Evolutionary conservation across 805 yeast species (phyloP).

Genomic region (Saitoella complicata): DNA sequence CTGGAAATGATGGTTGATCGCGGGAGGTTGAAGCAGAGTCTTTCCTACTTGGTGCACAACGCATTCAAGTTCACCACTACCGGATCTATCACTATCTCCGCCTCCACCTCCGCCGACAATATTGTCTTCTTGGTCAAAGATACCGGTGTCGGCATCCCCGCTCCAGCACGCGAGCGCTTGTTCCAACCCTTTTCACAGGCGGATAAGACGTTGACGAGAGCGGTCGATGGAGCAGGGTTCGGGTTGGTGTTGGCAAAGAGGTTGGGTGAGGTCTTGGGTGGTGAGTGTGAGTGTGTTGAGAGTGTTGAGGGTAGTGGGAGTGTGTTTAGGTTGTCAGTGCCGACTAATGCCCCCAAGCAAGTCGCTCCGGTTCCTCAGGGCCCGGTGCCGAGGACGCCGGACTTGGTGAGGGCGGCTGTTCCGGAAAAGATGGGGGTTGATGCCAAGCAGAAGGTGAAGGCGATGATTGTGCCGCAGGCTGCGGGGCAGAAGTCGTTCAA

Average conservation of each 20-base stretch:
- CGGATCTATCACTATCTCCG: constrained; percentile 47
- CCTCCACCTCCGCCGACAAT: not conserved
- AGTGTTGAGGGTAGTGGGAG: too few relatives aligned
- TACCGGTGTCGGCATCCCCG: constrained; percentile 76
- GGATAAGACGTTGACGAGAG: constrained; percentile 82
- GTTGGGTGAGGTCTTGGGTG: constrained; percentile 73
- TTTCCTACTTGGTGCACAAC: constrained; percentile 58
- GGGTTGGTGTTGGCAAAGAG: constrained; percentile 80
- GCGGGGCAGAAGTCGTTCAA: not conserved
- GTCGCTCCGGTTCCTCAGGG: too few relatives aligned
- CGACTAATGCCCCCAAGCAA: too few relatives aligned
- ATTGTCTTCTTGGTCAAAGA: constrained; percentile 70
- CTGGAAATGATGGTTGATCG: too few relatives aligned
- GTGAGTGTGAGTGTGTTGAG: too few relatives aligned
- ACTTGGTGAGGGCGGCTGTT: too few relatives aligned
- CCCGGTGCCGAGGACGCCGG: too few relatives aligned
- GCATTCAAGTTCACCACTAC: constrained; percentile 75
- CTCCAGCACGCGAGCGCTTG: constrained; percentile 67
- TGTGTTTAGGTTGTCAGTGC: too few relatives aligned
- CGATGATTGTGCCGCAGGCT: too few relatives aligned
- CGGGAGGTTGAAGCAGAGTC: too few relatives aligned
- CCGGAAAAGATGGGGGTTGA: too few relatives aligned
- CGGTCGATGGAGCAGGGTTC: constrained; percentile 84
- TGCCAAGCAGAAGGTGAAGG: too few relatives aligned
- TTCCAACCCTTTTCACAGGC: constrained; percentile 88